Base-by-base conservation (phyloP, 1,284 basidiomycete species). In the Trichosporon sp. region DNA sequence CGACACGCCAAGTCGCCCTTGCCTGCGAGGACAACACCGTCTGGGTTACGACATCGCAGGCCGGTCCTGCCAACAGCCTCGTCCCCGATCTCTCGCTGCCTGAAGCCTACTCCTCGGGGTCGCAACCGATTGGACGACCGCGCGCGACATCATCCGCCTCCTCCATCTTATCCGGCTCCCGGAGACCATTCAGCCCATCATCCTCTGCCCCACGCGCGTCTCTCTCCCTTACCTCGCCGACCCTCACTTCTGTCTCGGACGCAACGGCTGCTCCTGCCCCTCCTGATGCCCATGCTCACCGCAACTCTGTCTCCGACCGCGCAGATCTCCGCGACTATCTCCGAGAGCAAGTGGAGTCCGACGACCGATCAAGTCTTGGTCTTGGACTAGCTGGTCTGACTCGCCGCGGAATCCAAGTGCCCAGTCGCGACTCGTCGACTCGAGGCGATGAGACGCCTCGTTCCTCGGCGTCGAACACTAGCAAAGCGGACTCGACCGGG, bases 291-390 rank as follows among this genome's bases (percentile, higher is more conserved):
- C 73, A 75, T 68, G 51, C 67, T 0, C 73, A 74, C 32, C 70
- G 72, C 4, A 56, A 23, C 15, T 71, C 68, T 15, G 25, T 66
- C 4, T 65, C 71, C 12, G 69, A 70, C 12, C 66, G 73, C 2
- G 38, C 68, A 3, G 78, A 80, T 5, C 74, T 81, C 9, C 69
- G 74, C 15, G 78, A 78, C n/a, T 73, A 76, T 11, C 70, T 81
- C 3, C 70, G 75, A 18, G 77, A 80, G 62, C 77, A 78, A 60
- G 64, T 68, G 18, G 68, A 67, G 51, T 31, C 58, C 65, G 67
- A 70, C 56, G 70, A 73, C 13, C 68, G 69, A 7, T 56, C 67
- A 11, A 66, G 67, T n/a, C 70, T 80, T 4, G 75, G 76, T 3
- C 65, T 75, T 2, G 76, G 77, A 1, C 73, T 80, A 5, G 75